A percentile compares a stretch with the other conserved stretches of the same genome.
These are phyloP conservation scores for Fusarium illudens DNA, from an alignment of 2,329 filamentous ascomycete species.

Conservation along the genomic window DNA sequence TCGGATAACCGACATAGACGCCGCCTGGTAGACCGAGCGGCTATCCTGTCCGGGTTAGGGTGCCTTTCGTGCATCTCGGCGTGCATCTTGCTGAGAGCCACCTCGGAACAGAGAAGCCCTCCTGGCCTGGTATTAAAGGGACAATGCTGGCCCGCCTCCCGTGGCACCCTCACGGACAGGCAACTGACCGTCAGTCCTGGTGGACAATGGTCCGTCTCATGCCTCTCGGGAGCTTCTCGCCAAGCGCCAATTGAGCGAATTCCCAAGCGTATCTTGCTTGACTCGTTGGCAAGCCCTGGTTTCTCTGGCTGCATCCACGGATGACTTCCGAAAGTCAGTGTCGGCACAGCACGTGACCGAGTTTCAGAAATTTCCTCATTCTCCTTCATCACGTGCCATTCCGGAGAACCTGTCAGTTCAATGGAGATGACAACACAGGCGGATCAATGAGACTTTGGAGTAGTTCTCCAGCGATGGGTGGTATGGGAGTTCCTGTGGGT, in stretches of 20 bases:
- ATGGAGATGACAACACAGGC: background rate
- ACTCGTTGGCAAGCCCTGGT: background rate
- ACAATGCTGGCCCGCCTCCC: background rate
- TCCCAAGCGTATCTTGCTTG: background rate
- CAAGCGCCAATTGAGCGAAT: background rate
- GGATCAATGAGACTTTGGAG: background rate
- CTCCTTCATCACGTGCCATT: constrained; percentile 15
- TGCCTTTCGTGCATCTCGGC: constrained; percentile 21
- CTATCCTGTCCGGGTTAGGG: constrained; percentile 31
- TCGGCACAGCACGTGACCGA: constrained; percentile 6
- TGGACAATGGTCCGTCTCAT: background rate
- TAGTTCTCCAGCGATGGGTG: background rate
- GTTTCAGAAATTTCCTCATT: background rate
- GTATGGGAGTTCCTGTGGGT: background rate
- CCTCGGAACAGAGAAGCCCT: background rate
- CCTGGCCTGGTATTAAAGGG: constrained; percentile 13
- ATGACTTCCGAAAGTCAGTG: background rate
- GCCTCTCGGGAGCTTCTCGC: background rate
- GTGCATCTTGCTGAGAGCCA: constrained; percentile 11
- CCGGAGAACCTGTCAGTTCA: background rate
- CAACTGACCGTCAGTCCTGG: background rate
- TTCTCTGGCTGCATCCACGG: background rate
- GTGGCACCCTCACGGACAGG: background rate
- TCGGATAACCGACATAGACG: constrained; percentile 32
- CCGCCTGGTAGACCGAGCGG: constrained; percentile 28